Evolutionary conservation across 2,329 filamentous ascomycete species (phyloP).

Genomic region (Verticillium klebahnii): DNA sequence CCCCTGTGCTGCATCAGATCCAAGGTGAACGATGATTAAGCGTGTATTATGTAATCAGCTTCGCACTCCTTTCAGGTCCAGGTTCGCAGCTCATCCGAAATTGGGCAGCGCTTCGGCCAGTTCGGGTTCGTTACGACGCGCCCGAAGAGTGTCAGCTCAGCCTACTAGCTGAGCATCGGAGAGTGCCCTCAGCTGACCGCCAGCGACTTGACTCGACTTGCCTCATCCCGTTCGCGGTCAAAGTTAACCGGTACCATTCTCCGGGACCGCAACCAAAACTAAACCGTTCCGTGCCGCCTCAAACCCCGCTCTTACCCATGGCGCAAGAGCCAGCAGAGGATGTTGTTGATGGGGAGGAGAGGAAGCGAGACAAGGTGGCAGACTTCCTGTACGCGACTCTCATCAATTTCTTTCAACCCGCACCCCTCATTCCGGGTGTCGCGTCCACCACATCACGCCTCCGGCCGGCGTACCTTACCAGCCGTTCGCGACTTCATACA

Average conservation of each 20-base stretch:
- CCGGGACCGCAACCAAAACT: not conserved
- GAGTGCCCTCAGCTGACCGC: not conserved
- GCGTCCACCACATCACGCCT: not conserved
- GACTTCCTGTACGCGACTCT: not conserved
- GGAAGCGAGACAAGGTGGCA: constrained; percentile 1
- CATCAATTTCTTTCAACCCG: not conserved
- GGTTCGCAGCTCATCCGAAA: not conserved
- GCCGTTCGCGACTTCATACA: not conserved
- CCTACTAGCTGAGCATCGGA: not conserved
- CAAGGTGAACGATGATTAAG: not conserved
- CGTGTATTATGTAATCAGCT: not conserved
- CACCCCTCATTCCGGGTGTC: not conserved
- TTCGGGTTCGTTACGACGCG: not conserved
- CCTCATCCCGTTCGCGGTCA: not conserved
- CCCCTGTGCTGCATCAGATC: no score
- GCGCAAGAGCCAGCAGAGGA: not conserved
- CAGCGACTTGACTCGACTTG: not conserved
- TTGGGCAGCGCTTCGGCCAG: not conserved
- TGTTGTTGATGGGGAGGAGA: not conserved
- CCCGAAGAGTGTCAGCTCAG: not conserved
- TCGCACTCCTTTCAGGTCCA: no score
- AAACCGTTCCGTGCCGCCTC: not conserved
- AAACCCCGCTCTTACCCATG: not conserved
- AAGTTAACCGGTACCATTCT: not conserved
- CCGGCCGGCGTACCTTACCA: not conserved